A percentile compares a stretch with the other conserved stretches of the same genome.
phyloP scores from a whole-genome alignment of 805 yeast genomes.

The Lipomyces lipofer region DNA sequence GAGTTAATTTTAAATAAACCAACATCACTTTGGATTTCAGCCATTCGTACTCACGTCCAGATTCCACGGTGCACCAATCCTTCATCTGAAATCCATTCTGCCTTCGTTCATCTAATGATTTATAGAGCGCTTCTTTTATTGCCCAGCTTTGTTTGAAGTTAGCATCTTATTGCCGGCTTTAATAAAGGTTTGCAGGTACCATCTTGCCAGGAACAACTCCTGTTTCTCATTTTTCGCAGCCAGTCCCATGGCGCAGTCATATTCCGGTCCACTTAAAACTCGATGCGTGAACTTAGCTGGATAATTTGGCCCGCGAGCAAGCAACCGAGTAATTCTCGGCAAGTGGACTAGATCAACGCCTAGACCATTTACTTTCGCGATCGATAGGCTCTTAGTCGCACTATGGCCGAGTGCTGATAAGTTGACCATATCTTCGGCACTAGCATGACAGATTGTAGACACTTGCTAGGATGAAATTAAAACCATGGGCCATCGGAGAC shows the following conservation, averaged over 20 bases:
- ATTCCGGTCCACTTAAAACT: constrained; percentile 13
- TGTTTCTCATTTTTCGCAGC: neutral
- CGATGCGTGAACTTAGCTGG: constrained; percentile 14
- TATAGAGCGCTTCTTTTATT: constrained; percentile 29
- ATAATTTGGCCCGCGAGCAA: constrained; percentile 11
- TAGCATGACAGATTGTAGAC: too few species aligned
- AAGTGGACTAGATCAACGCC: constrained; percentile 24
- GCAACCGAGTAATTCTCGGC: constrained; percentile 15
- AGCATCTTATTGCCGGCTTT: neutral
- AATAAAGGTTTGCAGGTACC: constrained; percentile 7
- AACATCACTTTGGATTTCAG: too few species aligned
- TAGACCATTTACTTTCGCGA: constrained; percentile 7
- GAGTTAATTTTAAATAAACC: too few species aligned
- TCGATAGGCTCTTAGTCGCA: too few species aligned
- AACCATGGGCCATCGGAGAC: too few species aligned
- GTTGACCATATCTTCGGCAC: too few species aligned
- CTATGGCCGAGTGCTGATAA: too few species aligned
- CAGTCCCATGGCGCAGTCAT: neutral
- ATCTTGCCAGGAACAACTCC: constrained; percentile 22
- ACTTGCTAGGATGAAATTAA: too few species aligned
- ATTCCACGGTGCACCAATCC: constrained; percentile 26
- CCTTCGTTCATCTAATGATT: constrained; percentile 18
- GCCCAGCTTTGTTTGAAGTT: constrained; percentile 25
- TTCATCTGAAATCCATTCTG: constrained; percentile 23
- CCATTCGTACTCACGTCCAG: neutral